A percentile compares a stretch with the other conserved stretches of the same genome.
These are phyloP conservation scores for Cladorrhinum sp. DNA, from an alignment of 2,329 filamentous ascomycete genomes.

Conservation along the genomic window DNA sequence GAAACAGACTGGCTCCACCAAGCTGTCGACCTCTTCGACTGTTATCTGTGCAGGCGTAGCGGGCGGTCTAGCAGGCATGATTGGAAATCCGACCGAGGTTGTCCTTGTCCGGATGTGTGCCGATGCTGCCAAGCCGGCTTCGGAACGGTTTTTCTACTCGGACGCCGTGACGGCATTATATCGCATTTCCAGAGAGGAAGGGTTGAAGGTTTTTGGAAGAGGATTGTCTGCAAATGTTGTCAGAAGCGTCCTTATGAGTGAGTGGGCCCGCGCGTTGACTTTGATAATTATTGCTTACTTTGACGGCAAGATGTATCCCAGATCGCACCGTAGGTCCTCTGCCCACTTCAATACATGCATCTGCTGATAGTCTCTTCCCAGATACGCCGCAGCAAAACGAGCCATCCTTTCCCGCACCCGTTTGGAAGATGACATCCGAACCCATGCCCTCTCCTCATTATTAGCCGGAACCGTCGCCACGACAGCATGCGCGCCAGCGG, in stretches of 20 bases:
- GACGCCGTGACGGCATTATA: conserved; percentile 19
- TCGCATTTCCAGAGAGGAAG: conserved; percentile 23
- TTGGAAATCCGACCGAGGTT: conserved; percentile 25
- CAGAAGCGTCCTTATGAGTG: conserved; percentile 26
- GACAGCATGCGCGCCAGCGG: conserved; percentile 22
- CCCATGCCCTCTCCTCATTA: conserved; percentile 23
- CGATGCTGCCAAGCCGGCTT: conserved; percentile 23
- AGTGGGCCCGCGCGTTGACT: background rate
- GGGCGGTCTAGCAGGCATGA: conserved; percentile 23
- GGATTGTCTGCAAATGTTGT: conserved; percentile 24
- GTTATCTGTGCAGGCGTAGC: conserved; percentile 21
- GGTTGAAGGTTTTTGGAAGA: conserved; percentile 20
- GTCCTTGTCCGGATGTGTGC: conserved; percentile 26
- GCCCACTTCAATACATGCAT: background rate
- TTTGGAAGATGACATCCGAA: conserved; percentile 23
- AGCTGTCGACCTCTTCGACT: conserved; percentile 18
- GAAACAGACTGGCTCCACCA: conserved; percentile 12
- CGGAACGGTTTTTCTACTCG: conserved; percentile 21
- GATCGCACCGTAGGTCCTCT: conserved; percentile 16
- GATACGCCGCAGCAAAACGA: conserved; percentile 23
- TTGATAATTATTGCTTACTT: background rate
- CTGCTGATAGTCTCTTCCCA: background rate
- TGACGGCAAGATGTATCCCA: conserved; percentile 16
- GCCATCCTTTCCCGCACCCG: conserved; percentile 15
- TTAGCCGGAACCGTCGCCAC: conserved; percentile 23